phyloP scores from a whole-genome alignment of 2,329 filamentous ascomycete genomes.

The Ophiocordyceps polyrhachis-furcata region DNA sequence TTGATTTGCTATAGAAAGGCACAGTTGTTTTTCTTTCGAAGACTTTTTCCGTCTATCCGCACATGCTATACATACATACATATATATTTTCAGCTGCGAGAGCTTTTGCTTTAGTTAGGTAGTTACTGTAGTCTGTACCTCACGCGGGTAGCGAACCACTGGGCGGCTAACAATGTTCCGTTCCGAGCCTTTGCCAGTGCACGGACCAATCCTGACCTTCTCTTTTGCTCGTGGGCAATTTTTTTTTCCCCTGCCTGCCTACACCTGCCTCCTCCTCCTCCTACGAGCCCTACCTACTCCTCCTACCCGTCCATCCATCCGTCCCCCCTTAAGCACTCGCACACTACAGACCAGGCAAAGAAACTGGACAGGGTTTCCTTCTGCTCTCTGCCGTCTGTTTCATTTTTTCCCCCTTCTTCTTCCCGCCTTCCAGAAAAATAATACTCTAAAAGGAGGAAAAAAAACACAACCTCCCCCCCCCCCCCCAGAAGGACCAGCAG shows the following conservation, averaged over 20 bases:
- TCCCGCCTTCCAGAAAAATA: constrained; percentile 3
- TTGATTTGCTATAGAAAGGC: too few species aligned
- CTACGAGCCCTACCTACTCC: too few species aligned
- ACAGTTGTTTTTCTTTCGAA: too few species aligned
- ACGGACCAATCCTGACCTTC: constrained; percentile 2
- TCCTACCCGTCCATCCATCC: too few species aligned
- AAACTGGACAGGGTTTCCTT: constrained; percentile 1
- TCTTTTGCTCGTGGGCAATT: neutral
- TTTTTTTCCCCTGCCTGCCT: constrained; percentile 2
- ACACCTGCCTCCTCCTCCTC: too few species aligned
- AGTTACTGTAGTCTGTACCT: too few species aligned
- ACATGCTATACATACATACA: too few species aligned
- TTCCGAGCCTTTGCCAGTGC: constrained; percentile 2
- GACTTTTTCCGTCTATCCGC: too few species aligned
- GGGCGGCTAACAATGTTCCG: neutral
- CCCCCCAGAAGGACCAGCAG: neutral
- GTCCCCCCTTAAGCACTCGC: constrained; percentile 1
- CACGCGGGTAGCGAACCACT: too few species aligned
- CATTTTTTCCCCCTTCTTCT: constrained; percentile 2
- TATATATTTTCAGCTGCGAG: too few species aligned
- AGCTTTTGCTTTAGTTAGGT: neutral
- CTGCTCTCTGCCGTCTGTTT: neutral
- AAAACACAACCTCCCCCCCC: neutral
- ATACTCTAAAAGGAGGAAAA: neutral
- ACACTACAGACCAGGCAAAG: neutral